Base-by-base conservation (phyloP, 352 stramenopile genomes). In the Phytophthora palmivora region DNA sequence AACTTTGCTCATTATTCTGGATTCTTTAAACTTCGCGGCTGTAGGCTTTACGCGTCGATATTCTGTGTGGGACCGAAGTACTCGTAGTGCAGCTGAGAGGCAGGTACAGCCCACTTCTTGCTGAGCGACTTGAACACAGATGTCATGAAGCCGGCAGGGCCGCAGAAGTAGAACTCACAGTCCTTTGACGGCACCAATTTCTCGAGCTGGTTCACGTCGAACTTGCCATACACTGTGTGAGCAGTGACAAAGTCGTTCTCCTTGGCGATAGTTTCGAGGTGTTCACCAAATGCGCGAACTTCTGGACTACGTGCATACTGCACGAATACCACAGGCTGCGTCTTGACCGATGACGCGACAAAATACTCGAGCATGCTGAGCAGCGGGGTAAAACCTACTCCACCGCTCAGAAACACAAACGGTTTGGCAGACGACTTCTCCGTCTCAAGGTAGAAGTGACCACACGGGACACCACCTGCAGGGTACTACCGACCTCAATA, bases 11-110 rank as follows among this genome's bases (percentile, higher is more conserved):
- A n/a, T n/a, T n/a, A n/a, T n/a, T n/a, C n/a, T 28, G 24, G 24
- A 6, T 6, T 6, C 3, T 6, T 28, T 28, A 6, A 28, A 28
- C 24, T 28, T 3, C 24, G 6, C 24, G 6, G 24, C 24, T 28
- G 6, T 28, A 28, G 3, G 24, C 24, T 28, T 28, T 28, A 28
- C 24, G 41, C 48, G 51, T 66, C 50, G 28, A 75, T 79, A 30
- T 86, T 65, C 41, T 86, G 74, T 16, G 78, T 80, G 43, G 68
- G 79, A n/a, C 79, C 79, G 36, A 88, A 88, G 59, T 83, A 88
- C 70, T 88, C 79, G 63, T 80, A 88, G 67, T 86, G 79, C 22
- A 78, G 61, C 60, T 86, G 79, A 46, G 55, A 52, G 0, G 67
- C 49, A 0, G 79, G 72, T 5, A 79, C 58, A 3, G 49, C 28